A percentile compares a stretch with the other conserved stretches of the same genome.
These are phyloP conservation scores for Rhodotorula toruloides DNA, from an alignment of 768 basidiomycete genomes.

Conservation along the genomic window DNA sequence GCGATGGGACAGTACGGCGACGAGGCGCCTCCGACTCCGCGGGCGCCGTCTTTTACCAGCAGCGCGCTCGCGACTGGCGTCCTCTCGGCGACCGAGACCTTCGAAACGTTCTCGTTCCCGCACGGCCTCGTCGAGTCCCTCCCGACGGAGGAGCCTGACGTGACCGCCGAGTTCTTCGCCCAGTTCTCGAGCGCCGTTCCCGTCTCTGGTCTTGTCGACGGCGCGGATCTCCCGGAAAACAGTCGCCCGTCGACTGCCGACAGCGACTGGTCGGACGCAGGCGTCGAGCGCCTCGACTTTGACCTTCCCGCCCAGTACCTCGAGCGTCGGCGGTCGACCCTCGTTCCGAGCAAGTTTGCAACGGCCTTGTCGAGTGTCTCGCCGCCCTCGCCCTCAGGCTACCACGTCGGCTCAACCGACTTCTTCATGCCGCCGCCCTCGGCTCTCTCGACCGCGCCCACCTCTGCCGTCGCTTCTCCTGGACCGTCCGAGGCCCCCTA, in stretches of 20 bases:
- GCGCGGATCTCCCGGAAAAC: not conserved
- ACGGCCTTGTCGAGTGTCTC: not conserved
- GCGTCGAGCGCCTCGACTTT: constrained; percentile 21
- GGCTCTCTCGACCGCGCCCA: constrained; percentile 2
- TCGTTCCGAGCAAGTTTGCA: constrained; percentile 22
- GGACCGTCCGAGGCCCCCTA: not conserved
- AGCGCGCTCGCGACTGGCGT: constrained; percentile 7
- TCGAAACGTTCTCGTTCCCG: constrained; percentile 25
- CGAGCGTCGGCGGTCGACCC: constrained; percentile 12
- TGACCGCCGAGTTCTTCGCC: constrained; percentile 13
- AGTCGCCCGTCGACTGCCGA: constrained; percentile 15
- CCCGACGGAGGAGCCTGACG: constrained; percentile 10
- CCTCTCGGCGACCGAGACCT: constrained; percentile 7
- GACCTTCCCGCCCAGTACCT: constrained; percentile 1
- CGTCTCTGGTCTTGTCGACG: not conserved
- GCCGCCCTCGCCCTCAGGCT: not conserved
- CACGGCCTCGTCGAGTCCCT: constrained; percentile 14
- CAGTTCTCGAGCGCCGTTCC: not conserved
- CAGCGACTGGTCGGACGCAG: constrained; percentile 26
- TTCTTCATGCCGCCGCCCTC: constrained; percentile 11
- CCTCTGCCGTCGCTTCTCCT: not conserved
- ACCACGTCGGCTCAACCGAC: constrained; percentile 24
- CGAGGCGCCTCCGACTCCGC: not conserved
- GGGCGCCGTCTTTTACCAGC: not conserved
- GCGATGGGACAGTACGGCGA: not conserved